Evolutionary conservation across 169 alveolate species (phyloP), one percentile per base, ranked within the genome.

Genomic region (Plasmodium yoelii): DNA sequence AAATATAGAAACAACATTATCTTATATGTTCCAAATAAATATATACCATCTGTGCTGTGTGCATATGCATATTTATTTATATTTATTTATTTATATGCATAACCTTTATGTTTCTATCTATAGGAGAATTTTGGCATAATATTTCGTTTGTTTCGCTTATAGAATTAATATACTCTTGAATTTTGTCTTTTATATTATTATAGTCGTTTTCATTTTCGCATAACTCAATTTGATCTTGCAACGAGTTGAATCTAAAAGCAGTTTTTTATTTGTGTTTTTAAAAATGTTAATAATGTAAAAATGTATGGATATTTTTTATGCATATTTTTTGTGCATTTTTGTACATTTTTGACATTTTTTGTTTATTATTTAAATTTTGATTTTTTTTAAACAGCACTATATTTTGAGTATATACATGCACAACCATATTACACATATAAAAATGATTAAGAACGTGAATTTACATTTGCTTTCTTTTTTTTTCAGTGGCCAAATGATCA

Each of bases 151-250:
- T 77, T 57, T 77, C 88, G 39, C 77, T 77, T 18, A 77, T 47
- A 53, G 88, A 51, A 44, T 77, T 18, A 64, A 77, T 63, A 56
- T 77, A 77, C 24, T 57, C 56, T 44, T 77, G 77, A 42, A 77
- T 77, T 77, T 77, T 51, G 18, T 34, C 53, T 57, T 61, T 63
- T 26, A 77, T 51, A 9, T 19, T 13, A 12, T 56, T 26, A 57
- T 77, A 77, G 55, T 77, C 67, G 55, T 42, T 63, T 47, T 77
- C 88, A 18, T 77, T 77, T 77, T 77, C 88, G 28, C 88, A 77
- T 44, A 77, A 26, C 46, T 77, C 88, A 56, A 77, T 77, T 77
- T 53, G 67, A 49, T 77, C 75, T 68, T 77, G 88, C 19, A 77
- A 69, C 18, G 88, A 63, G 18, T 77, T 47, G 57, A 77, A 77